A percentile compares a stretch with the other conserved stretches of the same genome.
Conservation (phyloP, 805 yeast species). For the Wickerhamiella siamensis region DNA sequence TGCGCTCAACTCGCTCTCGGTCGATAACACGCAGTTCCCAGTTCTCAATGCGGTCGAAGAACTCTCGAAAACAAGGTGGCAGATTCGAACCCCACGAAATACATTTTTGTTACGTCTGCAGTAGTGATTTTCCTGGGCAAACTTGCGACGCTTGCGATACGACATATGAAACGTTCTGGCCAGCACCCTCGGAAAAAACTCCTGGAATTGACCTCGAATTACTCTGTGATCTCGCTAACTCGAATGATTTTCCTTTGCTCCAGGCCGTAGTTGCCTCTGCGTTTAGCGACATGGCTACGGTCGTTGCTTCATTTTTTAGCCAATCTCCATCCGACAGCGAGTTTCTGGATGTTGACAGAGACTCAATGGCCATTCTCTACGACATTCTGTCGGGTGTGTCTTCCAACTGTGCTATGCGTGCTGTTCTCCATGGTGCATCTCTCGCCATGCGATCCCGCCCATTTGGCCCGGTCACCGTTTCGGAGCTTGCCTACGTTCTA, state of each 20-base stretch:
- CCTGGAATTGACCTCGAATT: conserved; percentile 13
- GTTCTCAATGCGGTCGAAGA: background rate
- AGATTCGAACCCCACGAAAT: background rate
- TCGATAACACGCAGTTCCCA: background rate
- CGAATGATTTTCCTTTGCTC: conserved; percentile 13
- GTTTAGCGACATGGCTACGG: conserved; percentile 12
- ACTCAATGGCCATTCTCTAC: conserved; percentile 10
- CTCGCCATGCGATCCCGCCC: conserved; percentile 13
- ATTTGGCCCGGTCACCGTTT: conserved; percentile 9
- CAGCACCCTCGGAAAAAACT: conserved; percentile 2
- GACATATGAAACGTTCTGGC: conserved; percentile 7
- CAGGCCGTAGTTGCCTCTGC: conserved; percentile 15
- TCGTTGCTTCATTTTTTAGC: conserved; percentile 9
- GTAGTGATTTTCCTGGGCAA: conserved; percentile 8
- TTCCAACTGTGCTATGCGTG: conserved; percentile 18
- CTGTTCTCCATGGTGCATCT: conserved; percentile 20
- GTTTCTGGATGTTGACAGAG: conserved; percentile 5
- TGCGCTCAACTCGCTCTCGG: background rate
- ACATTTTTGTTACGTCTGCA: conserved; percentile 14
- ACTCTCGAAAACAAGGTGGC: background rate
- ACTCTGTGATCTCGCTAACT: conserved; percentile 11
- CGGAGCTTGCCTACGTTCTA: conserved; percentile 14
- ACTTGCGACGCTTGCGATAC: conserved; percentile 16
- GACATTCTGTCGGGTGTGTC: conserved; percentile 10
- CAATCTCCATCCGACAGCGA: background rate